Evolutionary conservation across 768 basidiomycete genomes (phyloP).

Genomic region (Tylopilus rubrobrunneus): DNA sequence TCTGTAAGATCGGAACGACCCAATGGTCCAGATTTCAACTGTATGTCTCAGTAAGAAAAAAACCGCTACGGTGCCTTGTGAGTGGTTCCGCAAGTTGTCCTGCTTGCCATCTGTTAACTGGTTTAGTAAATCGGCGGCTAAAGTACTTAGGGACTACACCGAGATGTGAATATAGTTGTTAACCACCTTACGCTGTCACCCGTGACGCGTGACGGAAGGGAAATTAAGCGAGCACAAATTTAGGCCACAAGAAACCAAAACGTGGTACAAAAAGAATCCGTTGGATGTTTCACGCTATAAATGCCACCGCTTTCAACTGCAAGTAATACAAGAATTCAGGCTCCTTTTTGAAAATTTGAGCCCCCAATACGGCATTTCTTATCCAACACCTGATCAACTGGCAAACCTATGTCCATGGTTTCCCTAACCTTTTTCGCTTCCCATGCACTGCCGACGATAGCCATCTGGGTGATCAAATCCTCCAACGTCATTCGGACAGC

Average conservation of each 20-base stretch:
- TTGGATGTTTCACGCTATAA: neutral
- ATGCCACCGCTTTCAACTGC: neutral
- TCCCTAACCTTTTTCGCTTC: neutral
- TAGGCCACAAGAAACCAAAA: neutral
- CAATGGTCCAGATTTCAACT: neutral
- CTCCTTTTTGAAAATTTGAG: neutral
- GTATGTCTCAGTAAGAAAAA: neutral
- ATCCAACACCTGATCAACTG: neutral
- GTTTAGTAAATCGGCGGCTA: no score
- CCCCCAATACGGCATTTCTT: no score
- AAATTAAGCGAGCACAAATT: neutral
- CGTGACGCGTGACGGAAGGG: no score
- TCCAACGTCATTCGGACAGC: neutral
- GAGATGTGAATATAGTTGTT: no score
- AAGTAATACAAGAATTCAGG: neutral
- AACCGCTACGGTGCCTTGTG: no score
- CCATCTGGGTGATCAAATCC: slow-evolving; percentile 2
- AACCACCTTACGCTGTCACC: no score
- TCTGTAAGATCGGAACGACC: neutral
- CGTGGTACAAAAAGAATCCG: no score
- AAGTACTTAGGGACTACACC: no score
- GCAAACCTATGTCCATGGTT: neutral
- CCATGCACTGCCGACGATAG: slow-evolving; percentile 6
- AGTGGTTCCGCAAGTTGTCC: no score
- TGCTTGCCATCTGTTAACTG: no score